These are phyloP conservation scores for Kodamaea restingae DNA, from an alignment of 805 yeast species.

Conservation along the genomic window DNA sequence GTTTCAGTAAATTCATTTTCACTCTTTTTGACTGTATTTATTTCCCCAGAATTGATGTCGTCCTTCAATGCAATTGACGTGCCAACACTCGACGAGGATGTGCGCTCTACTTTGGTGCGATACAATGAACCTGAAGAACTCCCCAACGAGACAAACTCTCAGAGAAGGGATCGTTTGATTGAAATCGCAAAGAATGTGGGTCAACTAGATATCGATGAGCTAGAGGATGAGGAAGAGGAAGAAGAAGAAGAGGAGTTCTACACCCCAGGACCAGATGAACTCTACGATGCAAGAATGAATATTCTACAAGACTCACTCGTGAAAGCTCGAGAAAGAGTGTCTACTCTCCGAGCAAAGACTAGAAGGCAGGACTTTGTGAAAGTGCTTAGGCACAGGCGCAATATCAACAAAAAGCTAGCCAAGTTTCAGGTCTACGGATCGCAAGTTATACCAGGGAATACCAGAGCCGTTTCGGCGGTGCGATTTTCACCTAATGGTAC, in stretches of 20 bases:
- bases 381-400: slow-evolving; percentile 46
- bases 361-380: slow-evolving; percentile 34
- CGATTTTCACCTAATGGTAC: slow-evolving; percentile 38
- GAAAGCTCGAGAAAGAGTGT: slow-evolving; percentile 42
- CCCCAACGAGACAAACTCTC: slow-evolving; percentile 58
- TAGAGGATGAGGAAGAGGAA: slow-evolving; percentile 21
- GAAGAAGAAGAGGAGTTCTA: slow-evolving; percentile 75
- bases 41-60: too few relatives aligned
- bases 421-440: slow-evolving; percentile 54
- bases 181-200: slow-evolving; percentile 25
- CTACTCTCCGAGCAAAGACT: slow-evolving; percentile 25
- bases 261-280: slow-evolving; percentile 66
- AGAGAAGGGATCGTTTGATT: slow-evolving; percentile 57
- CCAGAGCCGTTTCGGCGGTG: slow-evolving; percentile 64
- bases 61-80: slow-evolving; percentile 17
- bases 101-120: slow-evolving; percentile 43
- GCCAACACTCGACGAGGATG: slow-evolving; percentile 68
- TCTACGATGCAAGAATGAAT: slow-evolving; percentile 48
- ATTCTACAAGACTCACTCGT: slow-evolving; percentile 52
- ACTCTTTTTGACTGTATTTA: too few relatives aligned
- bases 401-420: slow-evolving; percentile 28
- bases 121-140: slow-evolving; percentile 55
- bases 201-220: slow-evolving; percentile 13
- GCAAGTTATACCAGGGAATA: slow-evolving; percentile 54
- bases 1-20: too few relatives aligned